These are phyloP conservation scores for Suhomyces sp. DNA, from an alignment of 805 yeast species.

Conservation along the genomic window DNA sequence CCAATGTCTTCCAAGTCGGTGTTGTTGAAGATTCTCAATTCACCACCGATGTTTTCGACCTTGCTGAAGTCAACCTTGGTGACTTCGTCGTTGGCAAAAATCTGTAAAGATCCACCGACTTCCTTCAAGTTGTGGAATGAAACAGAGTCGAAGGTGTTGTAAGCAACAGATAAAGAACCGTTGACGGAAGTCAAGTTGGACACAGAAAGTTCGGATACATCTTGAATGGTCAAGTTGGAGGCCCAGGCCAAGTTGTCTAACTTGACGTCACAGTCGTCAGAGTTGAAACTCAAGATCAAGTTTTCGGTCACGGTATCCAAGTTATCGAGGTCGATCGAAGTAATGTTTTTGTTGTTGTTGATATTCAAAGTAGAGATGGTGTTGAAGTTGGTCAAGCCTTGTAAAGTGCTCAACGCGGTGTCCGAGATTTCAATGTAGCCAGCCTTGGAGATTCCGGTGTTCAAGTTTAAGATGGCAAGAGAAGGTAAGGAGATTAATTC, in stretches of 20 bases:
- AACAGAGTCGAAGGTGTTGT: slow-evolving; percentile 36
- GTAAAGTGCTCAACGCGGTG: slow-evolving; percentile 40
- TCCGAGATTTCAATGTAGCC: slow-evolving; percentile 37
- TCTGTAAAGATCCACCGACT: slow-evolving; percentile 41
- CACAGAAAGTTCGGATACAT: slow-evolving; percentile 31
- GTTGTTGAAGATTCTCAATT: slow-evolving; percentile 42
- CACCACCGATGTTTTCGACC: slow-evolving; percentile 40
- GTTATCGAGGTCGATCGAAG: slow-evolving; percentile 31
- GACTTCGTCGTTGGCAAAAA: slow-evolving; percentile 44
- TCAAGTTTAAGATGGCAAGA: slow-evolving; percentile 36
- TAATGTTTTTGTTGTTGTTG: slow-evolving; percentile 45
- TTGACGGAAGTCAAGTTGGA: slow-evolving; percentile 37
- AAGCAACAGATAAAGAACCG: slow-evolving; percentile 40
- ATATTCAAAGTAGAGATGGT: slow-evolving; percentile 36
- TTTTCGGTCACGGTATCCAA: slow-evolving; percentile 34
- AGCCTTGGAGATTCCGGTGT: slow-evolving; percentile 36
- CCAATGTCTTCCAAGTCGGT: slow-evolving; percentile 34
- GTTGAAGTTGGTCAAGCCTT: slow-evolving; percentile 31
- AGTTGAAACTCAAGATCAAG: slow-evolving; percentile 42
- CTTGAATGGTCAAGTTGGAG: slow-evolving; percentile 45
- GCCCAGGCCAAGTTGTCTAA: slow-evolving; percentile 41
- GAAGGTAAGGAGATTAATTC: slow-evolving; percentile 43
- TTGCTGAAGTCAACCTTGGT: slow-evolving; percentile 26
- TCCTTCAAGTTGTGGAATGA: slow-evolving; percentile 29
- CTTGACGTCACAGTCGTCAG: slow-evolving; percentile 32